phyloP scores from a whole-genome alignment of 805 yeast species.

The Ogataea nonfermentans region DNA sequence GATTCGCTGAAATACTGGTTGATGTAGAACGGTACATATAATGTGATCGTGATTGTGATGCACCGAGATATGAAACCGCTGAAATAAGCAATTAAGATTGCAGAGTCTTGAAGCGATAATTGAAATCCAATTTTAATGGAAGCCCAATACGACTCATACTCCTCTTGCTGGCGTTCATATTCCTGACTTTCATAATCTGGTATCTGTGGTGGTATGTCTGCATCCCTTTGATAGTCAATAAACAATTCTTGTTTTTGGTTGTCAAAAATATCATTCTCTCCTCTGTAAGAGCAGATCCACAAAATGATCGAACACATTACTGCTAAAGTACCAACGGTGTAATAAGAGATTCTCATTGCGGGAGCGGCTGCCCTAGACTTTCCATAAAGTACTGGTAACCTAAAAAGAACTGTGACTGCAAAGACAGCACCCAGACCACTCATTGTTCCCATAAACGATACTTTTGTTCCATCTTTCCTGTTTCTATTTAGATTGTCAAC shows the following conservation, averaged over 20 bases:
- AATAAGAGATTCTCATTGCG: conserved; percentile 49
- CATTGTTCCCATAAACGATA: conserved; percentile 60
- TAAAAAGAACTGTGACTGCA: conserved; percentile 52
- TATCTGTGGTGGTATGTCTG: conserved; percentile 33
- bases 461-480: conserved; percentile 49
- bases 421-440: conserved; percentile 69
- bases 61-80: conserved; percentile 66
- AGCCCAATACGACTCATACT: conserved; percentile 35
- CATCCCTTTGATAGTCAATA: conserved; percentile 31
- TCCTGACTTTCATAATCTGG: conserved; percentile 32
- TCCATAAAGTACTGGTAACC: conserved; percentile 54
- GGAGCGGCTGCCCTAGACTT: conserved; percentile 37
- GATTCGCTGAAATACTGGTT: conserved; percentile 51
- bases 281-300: conserved; percentile 30
- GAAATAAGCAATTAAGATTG: conserved; percentile 53
- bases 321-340: conserved; percentile 44
- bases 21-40: conserved; percentile 63
- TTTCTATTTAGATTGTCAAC: conserved; percentile 23
- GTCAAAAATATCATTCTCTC: conserved; percentile 41
- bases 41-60: conserved; percentile 54
- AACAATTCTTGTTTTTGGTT: conserved; percentile 32
- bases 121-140: conserved; percentile 47
- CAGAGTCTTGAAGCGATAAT: conserved; percentile 44
- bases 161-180: conserved; percentile 21
- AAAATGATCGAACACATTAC: conserved; percentile 39